phyloP scores from a whole-genome alignment of 768 basidiomycete genomes.

The Mycena metata region DNA sequence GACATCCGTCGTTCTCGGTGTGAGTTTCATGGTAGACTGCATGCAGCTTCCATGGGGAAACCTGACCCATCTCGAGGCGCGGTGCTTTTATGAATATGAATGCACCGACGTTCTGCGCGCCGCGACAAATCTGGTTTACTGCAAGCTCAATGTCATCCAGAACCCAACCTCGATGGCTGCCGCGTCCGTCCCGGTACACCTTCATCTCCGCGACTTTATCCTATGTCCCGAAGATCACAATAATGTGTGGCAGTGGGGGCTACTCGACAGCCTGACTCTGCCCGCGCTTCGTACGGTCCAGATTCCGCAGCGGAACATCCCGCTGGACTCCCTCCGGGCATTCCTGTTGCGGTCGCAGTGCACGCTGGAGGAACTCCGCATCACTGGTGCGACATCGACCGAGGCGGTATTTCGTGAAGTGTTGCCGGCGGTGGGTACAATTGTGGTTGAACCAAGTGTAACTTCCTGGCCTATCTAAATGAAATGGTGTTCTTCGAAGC shows the following conservation, averaged over 20 bases:
- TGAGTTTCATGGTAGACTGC: not conserved
- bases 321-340: not conserved
- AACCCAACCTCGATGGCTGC: not conserved
- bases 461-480: too few relatives aligned
- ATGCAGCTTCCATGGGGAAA: not conserved
- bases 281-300: slow-evolving; percentile 1
- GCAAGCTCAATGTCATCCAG: not conserved
- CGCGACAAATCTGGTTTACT: not conserved
- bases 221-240: not conserved
- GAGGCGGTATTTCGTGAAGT: too few relatives aligned
- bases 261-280: slow-evolving; percentile 2
- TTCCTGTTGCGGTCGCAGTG: too few relatives aligned
- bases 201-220: not conserved
- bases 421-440: too few relatives aligned
- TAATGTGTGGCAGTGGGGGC: not conserved
- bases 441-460: too few relatives aligned
- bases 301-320: not conserved
- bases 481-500: too few relatives aligned
- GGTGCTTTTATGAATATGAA: slow-evolving; percentile 18
- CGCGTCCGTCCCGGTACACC: not conserved
- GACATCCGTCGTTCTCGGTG: not conserved
- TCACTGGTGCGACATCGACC: too few relatives aligned
- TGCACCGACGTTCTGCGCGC: slow-evolving; percentile 9
- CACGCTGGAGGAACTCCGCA: too few relatives aligned
- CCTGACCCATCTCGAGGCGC: slow-evolving; percentile 1